Percentiles rank a stretch among this genome's conserved stretches.
Conservation (phyloP, 2,329 filamentous ascomycete genomes). For the Stylonectria norvegica region DNA sequence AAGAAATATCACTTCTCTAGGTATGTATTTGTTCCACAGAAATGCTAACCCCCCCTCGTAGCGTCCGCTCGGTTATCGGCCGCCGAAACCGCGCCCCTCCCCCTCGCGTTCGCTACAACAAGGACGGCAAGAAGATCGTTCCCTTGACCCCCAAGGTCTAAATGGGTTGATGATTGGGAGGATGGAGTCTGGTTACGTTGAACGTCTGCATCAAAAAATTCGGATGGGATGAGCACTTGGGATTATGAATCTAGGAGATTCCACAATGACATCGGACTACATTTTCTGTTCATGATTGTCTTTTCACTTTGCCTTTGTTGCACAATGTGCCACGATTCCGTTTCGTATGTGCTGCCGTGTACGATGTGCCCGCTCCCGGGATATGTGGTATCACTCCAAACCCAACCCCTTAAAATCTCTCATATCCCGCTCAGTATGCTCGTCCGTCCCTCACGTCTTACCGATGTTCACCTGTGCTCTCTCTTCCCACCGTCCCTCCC, state of each 20-base stretch:
- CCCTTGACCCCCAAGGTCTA: constrained; percentile 56
- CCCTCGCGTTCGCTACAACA: constrained; percentile 98
- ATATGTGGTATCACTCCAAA: no score
- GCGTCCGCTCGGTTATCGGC: constrained; percentile 94
- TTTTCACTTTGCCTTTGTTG: background rate
- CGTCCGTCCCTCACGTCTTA: no score
- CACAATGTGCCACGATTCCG: background rate
- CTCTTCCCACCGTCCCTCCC: no score
- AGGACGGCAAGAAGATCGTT: constrained; percentile 99
- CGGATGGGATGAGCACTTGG: constrained; percentile 36
- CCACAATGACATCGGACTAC: constrained; percentile 30
- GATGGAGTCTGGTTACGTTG: constrained; percentile 39
- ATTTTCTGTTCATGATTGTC: constrained; percentile 15
- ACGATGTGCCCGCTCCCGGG: no score
- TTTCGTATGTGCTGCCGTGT: no score
- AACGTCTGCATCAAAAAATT: constrained; percentile 37
- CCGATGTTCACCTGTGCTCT: no score
- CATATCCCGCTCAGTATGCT: no score
- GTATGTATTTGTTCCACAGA: constrained; percentile 30
- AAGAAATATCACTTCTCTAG: constrained; percentile 20
- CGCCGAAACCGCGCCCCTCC: constrained; percentile 99
- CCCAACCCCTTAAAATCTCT: no score
- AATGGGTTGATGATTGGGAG: constrained; percentile 29
- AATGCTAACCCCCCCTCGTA: constrained; percentile 49
- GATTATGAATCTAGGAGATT: constrained; percentile 30